These are phyloP conservation scores for Simplicillium aogashimaense DNA, from an alignment of 2,329 filamentous ascomycete species.

Conservation along the genomic window DNA sequence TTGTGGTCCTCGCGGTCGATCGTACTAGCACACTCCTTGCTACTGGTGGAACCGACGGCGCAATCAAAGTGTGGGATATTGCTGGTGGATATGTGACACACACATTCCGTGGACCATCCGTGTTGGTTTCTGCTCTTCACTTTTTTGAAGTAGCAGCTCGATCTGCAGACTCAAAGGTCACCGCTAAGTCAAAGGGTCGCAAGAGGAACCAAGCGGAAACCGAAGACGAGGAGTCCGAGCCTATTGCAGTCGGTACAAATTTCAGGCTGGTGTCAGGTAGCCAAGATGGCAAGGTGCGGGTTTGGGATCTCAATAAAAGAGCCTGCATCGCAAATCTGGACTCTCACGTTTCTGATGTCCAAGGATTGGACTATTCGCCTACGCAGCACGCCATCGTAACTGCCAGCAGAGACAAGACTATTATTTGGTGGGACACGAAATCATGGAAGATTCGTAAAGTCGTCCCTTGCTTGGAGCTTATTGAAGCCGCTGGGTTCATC, in stretches of 20 bases:
- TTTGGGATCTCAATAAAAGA: slow-evolving; percentile 86
- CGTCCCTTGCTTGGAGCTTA: slow-evolving; percentile 72
- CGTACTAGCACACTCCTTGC: slow-evolving; percentile 81
- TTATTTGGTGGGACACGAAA: slow-evolving; percentile 80
- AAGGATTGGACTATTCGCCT: slow-evolving; percentile 70
- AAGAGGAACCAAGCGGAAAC: slow-evolving; percentile 25
- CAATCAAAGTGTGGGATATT: slow-evolving; percentile 96
- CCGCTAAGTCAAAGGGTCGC: slow-evolving; percentile 21
- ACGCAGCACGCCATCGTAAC: slow-evolving; percentile 70
- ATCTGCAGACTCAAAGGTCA: slow-evolving; percentile 16
- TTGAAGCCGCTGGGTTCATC: slow-evolving; percentile 78
- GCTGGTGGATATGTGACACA: slow-evolving; percentile 84
- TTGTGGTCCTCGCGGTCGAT: slow-evolving; percentile 78
- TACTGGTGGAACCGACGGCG: slow-evolving; percentile 85
- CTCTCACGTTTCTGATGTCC: slow-evolving; percentile 92
- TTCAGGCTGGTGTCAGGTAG: slow-evolving; percentile 84
- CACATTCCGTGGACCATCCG: slow-evolving; percentile 87
- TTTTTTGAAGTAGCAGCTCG: slow-evolving; percentile 70
- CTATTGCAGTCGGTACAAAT: slow-evolving; percentile 29
- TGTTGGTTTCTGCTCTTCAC: slow-evolving; percentile 78
- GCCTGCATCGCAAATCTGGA: slow-evolving; percentile 70
- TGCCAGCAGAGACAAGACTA: slow-evolving; percentile 83
- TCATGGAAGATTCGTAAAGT: slow-evolving; percentile 79
- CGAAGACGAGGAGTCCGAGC: slow-evolving; percentile 29
- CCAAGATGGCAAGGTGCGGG: slow-evolving; percentile 83